Conservation (phyloP, 2,329 filamentous ascomycete genomes). For the Pestalotiopsis sp. region DNA sequence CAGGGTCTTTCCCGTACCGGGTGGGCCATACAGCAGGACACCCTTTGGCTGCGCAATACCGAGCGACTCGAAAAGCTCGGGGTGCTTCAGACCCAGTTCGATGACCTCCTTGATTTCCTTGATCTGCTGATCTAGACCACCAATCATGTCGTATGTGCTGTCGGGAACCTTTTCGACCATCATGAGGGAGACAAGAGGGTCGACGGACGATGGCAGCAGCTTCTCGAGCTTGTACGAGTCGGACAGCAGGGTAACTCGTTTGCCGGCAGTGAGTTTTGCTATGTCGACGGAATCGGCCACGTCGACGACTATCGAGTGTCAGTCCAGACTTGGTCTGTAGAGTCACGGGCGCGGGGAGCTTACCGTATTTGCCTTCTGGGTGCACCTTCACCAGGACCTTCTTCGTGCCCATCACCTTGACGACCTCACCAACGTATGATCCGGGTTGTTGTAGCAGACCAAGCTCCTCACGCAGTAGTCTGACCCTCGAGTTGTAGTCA, state of each 20-base stretch:
- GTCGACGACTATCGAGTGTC: conserved; percentile 74
- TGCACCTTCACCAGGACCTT: conserved; percentile 99
- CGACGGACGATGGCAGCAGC: conserved; percentile 96
- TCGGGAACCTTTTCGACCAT: conserved; percentile 99
- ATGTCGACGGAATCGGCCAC: conserved; percentile 94
- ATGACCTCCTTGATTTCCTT: conserved; percentile 99
- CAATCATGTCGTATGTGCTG: conserved; percentile 99
- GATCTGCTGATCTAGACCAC: conserved; percentile 97
- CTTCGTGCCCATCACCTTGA: conserved; percentile 99
- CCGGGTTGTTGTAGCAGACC: conserved; percentile 95
- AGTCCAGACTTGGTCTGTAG: conserved; percentile 21
- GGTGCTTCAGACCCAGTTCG: conserved; percentile 96
- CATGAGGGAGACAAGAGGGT: conserved; percentile 98
- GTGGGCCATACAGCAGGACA: conserved; percentile 93
- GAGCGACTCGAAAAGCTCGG: conserved; percentile 97
- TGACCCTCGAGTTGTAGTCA: conserved; percentile 98
- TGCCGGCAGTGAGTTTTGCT: conserved; percentile 92
- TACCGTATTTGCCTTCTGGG: conserved; percentile 99
- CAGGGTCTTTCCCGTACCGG: conserved; percentile 95
- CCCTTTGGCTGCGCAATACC: conserved; percentile 98
- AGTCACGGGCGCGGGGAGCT: conserved; percentile 28
- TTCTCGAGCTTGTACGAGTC: conserved; percentile 99
- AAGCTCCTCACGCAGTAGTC: conserved; percentile 91
- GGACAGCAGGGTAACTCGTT: conserved; percentile 93
- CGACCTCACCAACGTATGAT: conserved; percentile 98